These are phyloP conservation scores for Candida sanyiensis DNA, from an alignment of 805 yeast species.

Conservation along the genomic window DNA sequence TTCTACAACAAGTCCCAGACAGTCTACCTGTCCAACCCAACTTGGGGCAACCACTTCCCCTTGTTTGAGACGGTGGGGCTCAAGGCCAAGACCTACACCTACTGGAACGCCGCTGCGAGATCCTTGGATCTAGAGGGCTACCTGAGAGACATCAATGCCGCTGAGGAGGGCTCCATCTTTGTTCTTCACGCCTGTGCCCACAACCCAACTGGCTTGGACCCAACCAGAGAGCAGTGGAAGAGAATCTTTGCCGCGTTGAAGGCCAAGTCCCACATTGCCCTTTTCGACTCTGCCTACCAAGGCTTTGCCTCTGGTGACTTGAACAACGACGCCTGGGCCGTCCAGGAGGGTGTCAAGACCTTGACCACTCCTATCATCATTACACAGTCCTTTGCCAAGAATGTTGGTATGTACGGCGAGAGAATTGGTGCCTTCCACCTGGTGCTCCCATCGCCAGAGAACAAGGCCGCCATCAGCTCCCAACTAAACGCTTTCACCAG, in stretches of 20 bases:
- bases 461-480: slow-evolving; percentile 56
- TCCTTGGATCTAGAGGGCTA: slow-evolving; percentile 68
- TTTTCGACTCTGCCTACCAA: slow-evolving; percentile 95
- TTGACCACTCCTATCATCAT: slow-evolving; percentile 57
- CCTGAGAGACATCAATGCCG: slow-evolving; percentile 52
- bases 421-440: slow-evolving; percentile 92
- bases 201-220: slow-evolving; percentile 97
- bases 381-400: slow-evolving; percentile 95
- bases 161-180: slow-evolving; percentile 74
- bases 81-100: slow-evolving; percentile 66
- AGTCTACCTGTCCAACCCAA: slow-evolving; percentile 77
- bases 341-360: slow-evolving; percentile 47
- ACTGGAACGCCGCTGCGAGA: slow-evolving; percentile 74
- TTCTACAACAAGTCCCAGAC: slow-evolving; percentile 34
- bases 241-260: slow-evolving; percentile 58
- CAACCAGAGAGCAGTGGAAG: slow-evolving; percentile 76
- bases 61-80: slow-evolving; percentile 72
- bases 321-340: slow-evolving; percentile 77
- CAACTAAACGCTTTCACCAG: slow-evolving; percentile 75
- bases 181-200: slow-evolving; percentile 95
- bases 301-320: slow-evolving; percentile 93
- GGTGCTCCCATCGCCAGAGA: slow-evolving; percentile 41
- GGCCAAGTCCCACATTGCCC: slow-evolving; percentile 60
- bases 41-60: slow-evolving; percentile 96
- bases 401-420: slow-evolving; percentile 96